These are phyloP conservation scores for Lactarius hatsudake DNA, from an alignment of 768 basidiomycete species.

Conservation along the genomic window DNA sequence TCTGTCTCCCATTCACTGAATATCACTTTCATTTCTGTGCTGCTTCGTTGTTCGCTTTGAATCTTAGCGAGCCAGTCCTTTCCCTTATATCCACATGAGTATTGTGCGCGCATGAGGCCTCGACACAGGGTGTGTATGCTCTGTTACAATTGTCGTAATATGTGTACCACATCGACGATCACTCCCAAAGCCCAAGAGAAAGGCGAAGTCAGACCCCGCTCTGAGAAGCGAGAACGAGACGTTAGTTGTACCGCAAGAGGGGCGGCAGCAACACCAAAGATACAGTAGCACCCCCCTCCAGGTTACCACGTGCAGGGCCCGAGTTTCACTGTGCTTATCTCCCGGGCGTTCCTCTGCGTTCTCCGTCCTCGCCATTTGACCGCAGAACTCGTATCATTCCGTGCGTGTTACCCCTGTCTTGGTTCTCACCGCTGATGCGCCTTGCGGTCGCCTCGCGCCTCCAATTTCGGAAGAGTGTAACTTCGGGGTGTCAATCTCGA, in stretches of 20 bases:
- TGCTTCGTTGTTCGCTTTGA: no score
- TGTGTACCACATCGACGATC: neutral
- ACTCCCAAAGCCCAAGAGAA: neutral
- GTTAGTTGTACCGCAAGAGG: neutral
- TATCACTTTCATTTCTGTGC: no score
- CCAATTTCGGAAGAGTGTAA: neutral
- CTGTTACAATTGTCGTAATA: neutral
- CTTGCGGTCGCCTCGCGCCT: neutral
- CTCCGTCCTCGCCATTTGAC: neutral
- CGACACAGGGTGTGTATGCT: neutral
- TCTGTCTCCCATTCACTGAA: no score
- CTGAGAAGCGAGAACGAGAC: no score
- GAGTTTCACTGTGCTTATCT: no score
- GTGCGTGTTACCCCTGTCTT: neutral
- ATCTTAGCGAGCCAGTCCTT: no score
- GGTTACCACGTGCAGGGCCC: neutral
- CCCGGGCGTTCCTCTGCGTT: neutral
- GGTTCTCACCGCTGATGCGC: neutral
- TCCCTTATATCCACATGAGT: no score
- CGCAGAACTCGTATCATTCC: neutral
- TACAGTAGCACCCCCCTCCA: neutral
- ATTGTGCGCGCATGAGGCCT: neutral
- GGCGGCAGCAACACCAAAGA: neutral
- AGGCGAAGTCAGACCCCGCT: neutral
- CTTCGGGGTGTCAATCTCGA: neutral